These are phyloP conservation scores for Colletotrichum sojae DNA, from an alignment of 2,329 filamentous ascomycete genomes.

Conservation along the genomic window DNA sequence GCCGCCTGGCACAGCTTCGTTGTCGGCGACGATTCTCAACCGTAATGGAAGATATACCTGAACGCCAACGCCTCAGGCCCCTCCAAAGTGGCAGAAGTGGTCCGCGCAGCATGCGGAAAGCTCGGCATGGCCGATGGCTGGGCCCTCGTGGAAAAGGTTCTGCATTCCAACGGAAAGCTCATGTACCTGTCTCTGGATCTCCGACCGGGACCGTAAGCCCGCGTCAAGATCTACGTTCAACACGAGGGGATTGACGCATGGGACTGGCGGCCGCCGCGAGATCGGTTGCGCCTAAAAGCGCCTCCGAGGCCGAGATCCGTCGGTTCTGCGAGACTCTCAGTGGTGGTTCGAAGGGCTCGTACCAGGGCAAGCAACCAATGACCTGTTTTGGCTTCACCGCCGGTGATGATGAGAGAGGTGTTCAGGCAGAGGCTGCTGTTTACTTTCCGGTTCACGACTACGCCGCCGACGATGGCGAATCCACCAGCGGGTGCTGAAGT, in stretches of 20 bases:
- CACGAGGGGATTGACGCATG: background rate
- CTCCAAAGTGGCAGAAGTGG: background rate
- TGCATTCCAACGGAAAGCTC: background rate
- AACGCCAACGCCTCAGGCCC: background rate
- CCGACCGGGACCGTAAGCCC: background rate
- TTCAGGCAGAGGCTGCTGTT: background rate
- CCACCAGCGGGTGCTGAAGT: too few species aligned
- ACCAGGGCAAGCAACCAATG: background rate
- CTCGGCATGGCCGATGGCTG: background rate
- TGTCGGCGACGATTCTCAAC: background rate
- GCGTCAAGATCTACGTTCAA: conserved; percentile 4
- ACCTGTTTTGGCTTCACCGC: background rate
- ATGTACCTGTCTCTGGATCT: background rate
- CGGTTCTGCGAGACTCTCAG: background rate
- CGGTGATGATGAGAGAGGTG: background rate
- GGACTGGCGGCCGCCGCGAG: too few species aligned
- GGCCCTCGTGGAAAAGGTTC: background rate
- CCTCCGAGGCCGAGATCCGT: background rate
- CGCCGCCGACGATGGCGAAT: background rate
- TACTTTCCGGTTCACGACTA: background rate
- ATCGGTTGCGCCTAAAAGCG: background rate
- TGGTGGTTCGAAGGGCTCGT: background rate
- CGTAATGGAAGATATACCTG: conserved; percentile 1
- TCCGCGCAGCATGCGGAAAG: background rate
- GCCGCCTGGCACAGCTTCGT: background rate